Conservation (phyloP, 2,329 filamentous ascomycete genomes). For the Cladosporium sp. region DNA sequence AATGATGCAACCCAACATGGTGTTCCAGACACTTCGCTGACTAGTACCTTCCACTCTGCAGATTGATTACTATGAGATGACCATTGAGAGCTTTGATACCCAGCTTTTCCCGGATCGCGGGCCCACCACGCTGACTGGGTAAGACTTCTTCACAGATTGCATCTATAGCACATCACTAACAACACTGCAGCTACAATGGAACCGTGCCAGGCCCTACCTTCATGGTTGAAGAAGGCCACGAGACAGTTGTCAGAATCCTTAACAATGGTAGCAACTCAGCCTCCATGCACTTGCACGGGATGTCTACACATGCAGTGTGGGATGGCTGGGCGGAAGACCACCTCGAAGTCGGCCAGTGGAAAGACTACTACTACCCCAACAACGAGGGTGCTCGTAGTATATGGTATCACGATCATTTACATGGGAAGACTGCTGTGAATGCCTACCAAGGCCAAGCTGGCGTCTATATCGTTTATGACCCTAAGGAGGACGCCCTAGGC, state of each 20-base stretch:
- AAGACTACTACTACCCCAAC: conserved; percentile 65
- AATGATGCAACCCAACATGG: not conserved
- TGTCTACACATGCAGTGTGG: conserved; percentile 42
- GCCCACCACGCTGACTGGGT: conserved; percentile 46
- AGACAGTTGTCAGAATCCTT: conserved; percentile 56
- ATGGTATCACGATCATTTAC: conserved; percentile 58
- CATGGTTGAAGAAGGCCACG: conserved; percentile 49
- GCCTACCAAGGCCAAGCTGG: conserved; percentile 59
- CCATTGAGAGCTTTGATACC: conserved; percentile 42
- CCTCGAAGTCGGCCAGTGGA: conserved; percentile 51
- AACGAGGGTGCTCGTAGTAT: conserved; percentile 53
- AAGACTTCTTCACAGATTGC: not conserved
- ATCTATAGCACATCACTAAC: not conserved
- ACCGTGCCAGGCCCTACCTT: conserved; percentile 57
- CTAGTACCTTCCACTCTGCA: not conserved
- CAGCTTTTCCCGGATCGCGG: conserved; percentile 47
- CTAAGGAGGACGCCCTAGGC: conserved; percentile 49
- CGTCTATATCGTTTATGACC: conserved; percentile 56
- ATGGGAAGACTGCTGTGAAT: conserved; percentile 52
- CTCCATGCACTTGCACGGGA: conserved; percentile 58
- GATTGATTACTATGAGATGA: conserved; percentile 48
- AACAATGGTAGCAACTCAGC: conserved; percentile 50
- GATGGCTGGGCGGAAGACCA: conserved; percentile 59
- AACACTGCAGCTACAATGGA: conserved; percentile 40
- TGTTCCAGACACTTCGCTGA: conserved; percentile 30